These are phyloP conservation scores for Amanita brunnescens DNA, from an alignment of 768 basidiomycete species.

Conservation along the genomic window DNA sequence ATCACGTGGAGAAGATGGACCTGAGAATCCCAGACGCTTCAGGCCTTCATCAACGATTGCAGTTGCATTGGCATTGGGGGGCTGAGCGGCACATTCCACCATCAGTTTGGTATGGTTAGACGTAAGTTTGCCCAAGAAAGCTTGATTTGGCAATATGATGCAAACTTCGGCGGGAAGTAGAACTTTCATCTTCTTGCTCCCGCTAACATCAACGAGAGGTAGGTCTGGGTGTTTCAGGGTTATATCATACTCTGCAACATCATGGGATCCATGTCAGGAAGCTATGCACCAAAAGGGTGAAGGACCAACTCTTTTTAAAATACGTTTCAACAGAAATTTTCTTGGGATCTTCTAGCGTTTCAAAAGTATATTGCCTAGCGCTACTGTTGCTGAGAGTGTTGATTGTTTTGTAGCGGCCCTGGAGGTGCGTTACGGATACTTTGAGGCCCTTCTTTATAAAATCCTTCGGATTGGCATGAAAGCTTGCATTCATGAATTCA, in stretches of 20 bases:
- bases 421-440: conserved; percentile 19
- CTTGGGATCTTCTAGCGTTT: conserved; percentile 42
- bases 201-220: conserved; percentile 50
- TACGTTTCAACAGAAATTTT: conserved; percentile 58
- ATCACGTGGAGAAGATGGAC: conserved; percentile 29
- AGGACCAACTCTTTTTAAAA: conserved; percentile 56
- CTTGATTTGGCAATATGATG: conserved; percentile 57
- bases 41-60: conserved; percentile 59
- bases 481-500: conserved; percentile 44
- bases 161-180: conserved; percentile 68
- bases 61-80: conserved; percentile 59
- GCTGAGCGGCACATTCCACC: conserved; percentile 64
- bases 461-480: conserved; percentile 47
- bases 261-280: background rate
- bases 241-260: conserved; percentile 48
- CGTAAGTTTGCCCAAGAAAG: conserved; percentile 61
- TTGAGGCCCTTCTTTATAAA: conserved; percentile 58
- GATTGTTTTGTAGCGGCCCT: conserved; percentile 42
- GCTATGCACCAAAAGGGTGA: conserved; percentile 9
- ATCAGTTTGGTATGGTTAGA: conserved; percentile 64
- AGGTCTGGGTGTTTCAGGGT: conserved; percentile 39
- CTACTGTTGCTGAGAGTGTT: conserved; percentile 42
- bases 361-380: conserved; percentile 43
- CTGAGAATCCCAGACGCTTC: conserved; percentile 46
- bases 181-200: conserved; percentile 32